A percentile compares a stretch with the other conserved stretches of the same genome.
Conservation (phyloP, 331 rosid species). For the Quercus tomentella region DNA sequence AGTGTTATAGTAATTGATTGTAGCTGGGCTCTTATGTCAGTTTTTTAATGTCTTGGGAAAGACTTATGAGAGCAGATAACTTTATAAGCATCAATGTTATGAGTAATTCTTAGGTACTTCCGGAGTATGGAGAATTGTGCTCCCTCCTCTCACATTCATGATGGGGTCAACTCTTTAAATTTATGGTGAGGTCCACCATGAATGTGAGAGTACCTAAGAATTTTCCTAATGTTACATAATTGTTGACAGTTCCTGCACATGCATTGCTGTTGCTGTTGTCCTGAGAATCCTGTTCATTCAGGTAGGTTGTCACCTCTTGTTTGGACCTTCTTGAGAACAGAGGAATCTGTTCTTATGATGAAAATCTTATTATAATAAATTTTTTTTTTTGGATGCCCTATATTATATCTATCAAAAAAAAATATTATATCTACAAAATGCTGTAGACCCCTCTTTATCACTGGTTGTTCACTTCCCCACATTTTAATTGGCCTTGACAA, state of each 20-base stretch:
- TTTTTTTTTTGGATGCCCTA: neutral
- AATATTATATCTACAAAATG: neutral
- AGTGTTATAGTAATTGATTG: neutral
- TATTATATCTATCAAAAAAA: neutral
- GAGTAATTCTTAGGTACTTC: too few species aligned
- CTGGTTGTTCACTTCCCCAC: neutral
- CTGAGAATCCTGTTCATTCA: neutral
- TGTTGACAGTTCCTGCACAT: neutral
- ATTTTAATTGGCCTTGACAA: neutral
- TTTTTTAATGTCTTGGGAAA: neutral
- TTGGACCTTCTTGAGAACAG: neutral
- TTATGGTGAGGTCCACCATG: too few species aligned
- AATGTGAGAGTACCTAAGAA: too few species aligned
- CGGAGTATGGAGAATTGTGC: fast-evolving
- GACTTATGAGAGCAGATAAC: neutral
- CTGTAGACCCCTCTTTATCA: neutral
- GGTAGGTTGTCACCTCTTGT: neutral
- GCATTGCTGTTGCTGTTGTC: neutral
- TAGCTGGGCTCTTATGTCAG: neutral
- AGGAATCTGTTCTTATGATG: neutral
- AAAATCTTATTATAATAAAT: neutral
- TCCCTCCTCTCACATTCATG: too few species aligned
- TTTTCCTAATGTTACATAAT: neutral
- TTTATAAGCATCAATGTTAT: neutral
- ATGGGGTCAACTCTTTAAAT: too few species aligned